Evolutionary conservation across 306 rosid genomes (phyloP), one percentile per base, ranked within the genome.

Genomic region (Pyrus communis): DNA sequence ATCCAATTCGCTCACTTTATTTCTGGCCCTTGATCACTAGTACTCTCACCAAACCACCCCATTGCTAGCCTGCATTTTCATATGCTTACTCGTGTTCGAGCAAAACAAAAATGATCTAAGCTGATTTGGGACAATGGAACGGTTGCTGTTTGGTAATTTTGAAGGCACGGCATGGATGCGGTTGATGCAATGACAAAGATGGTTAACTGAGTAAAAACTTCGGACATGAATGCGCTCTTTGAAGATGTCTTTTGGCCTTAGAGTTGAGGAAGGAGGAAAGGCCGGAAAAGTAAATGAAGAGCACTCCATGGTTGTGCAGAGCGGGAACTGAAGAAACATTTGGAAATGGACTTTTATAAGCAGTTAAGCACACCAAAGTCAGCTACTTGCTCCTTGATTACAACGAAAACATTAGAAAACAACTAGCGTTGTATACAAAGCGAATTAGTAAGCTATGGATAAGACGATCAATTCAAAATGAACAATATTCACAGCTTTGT

Each of bases 1-100:
- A 95, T 73, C 96, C 97, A 92, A 54, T 89, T 92, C 22, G 91
- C 84, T 82, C 91, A 89, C 74, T 84, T 84, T 38, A 69, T 77
- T 54, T 74, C 81, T 38, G 81, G 86, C 33, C 71, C 94, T 72
- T 67, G 82, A 40, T 65, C 25, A 10, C 70, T 4, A 19, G 51
- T 30, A 28, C 65, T 40, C 66, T 77, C 86, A 60, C 38, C 79
- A 64, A 5, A 60, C 57, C 58, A 77, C 76, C 77, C 77, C 68
- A 21, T 67, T 43, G 22, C 42, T 80, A 83, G 8, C 18, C 42
- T 85, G 86, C 79, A 87, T 87, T 71, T 38, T 70, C 25, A 78
- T 42, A 58, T 78, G 42, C 71, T 80, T 75, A 17, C 78, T 89
- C 86, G 69, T 80, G 40, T 88, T 88, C 11, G 85, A 76, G 21